Evolutionary conservation across 768 basidiomycete genomes (phyloP), one percentile per base, ranked within the genome.

Genomic region (Trametes meyenii): DNA sequence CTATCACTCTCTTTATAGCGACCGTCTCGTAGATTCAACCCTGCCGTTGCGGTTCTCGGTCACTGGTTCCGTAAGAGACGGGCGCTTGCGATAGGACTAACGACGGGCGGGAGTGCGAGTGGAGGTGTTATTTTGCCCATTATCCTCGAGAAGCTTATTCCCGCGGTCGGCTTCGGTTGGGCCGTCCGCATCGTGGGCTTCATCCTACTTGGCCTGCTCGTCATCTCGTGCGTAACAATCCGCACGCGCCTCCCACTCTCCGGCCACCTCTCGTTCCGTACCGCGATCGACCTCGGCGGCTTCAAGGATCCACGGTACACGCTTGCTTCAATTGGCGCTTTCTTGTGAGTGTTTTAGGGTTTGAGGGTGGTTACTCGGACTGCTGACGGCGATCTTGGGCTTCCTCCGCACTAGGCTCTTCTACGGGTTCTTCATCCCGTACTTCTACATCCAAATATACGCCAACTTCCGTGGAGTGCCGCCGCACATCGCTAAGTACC

Each of bases 61-160:
- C 77, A 78, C 59, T 74, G 72, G 68, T 79, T 80, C 73, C 68
- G 70, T 21, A 65, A 66, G 8, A 66, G 70, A 19, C 68, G 78
- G 19, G 73, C 73, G 0, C 66, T 76, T 16, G 80, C 78, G 0
- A 72, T 76, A 16, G 78, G 78, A 12, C 43, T 79, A 35, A 71
- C 75, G 17, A 70, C 73, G 0, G 67, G 74, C 26, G 79, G 79
- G 6, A 54, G 68, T 26, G 81, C 81, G 33, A 43, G 83, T 24
- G 83, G 84, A 29, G 83, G 81, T 1, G 77, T 81, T 52, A 53
- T 84, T 13, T 82, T 81, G 63, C 84, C 84, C 4, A 75, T 84
- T 44, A 73, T 85, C 60, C 74, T 85, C 3, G 81, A 84, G 63
- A 80, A 79, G 57, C 71, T 85, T 51, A 66, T 71, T 33, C 55